A percentile compares a stretch with the other conserved stretches of the same genome.
Evolutionary conservation across 140 eudicot genomes (phyloP).

Genomic region (Ambrosia hybrid): DNA sequence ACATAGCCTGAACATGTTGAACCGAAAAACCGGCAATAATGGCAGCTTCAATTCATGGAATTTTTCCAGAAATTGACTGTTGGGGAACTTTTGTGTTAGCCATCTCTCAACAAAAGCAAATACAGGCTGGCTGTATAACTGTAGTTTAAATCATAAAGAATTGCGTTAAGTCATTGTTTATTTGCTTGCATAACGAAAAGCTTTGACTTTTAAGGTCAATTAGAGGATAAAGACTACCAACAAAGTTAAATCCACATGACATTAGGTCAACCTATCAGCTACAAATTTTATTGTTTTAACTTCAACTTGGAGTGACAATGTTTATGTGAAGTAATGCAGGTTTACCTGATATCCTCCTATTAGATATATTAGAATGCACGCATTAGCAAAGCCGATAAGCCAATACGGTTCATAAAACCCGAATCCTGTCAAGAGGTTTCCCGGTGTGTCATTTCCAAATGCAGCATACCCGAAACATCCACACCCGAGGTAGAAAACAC

Average conservation of each 20-base stretch:
- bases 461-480: slow-evolving; percentile 33
- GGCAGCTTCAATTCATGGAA: slow-evolving; percentile 17
- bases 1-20: slow-evolving; percentile 24
- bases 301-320: neutral
- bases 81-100: slow-evolving; percentile 8
- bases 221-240: neutral
- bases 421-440: slow-evolving; percentile 34
- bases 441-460: slow-evolving; percentile 23
- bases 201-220: slow-evolving; percentile 13
- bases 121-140: slow-evolving; percentile 35
- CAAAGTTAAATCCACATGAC: too few relatives aligned
- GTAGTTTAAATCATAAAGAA: neutral
- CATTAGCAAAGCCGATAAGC: slow-evolving; percentile 23
- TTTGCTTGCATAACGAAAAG: neutral
- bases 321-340: slow-evolving; percentile 18
- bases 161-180: slow-evolving; percentile 12
- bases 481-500: slow-evolving; percentile 25
- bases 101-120: slow-evolving; percentile 25
- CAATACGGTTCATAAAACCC: slow-evolving; percentile 30
- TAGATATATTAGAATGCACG: slow-evolving; percentile 23
- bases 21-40: slow-evolving; percentile 13
- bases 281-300: neutral
- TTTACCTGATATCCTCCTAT: slow-evolving; percentile 34
- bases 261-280: neutral
- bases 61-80: slow-evolving; percentile 5